A percentile compares a stretch with the other conserved stretches of the same genome.
Conservation (phyloP, 2,329 filamentous ascomycete genomes). For the Esteya vermicola region DNA sequence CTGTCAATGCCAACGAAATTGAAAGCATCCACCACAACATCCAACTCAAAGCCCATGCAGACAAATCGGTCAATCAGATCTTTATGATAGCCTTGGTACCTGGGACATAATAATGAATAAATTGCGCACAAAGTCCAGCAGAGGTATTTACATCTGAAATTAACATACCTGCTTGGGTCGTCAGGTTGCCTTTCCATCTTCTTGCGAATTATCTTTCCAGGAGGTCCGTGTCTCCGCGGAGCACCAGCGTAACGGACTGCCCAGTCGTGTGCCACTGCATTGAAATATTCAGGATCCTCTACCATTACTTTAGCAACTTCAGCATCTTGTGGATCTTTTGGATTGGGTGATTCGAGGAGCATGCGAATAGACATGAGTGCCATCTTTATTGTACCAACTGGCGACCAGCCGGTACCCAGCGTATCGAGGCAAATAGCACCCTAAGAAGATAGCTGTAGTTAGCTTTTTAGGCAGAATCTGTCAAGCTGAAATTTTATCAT, state of each 20-base stretch:
- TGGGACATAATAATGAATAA: conserved; percentile 18
- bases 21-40: conserved; percentile 76
- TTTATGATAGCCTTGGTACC: conserved; percentile 79
- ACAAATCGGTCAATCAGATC: conserved; percentile 72
- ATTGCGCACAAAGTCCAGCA: too few relatives aligned
- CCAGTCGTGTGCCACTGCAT: conserved; percentile 78
- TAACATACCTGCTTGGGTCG: conserved; percentile 31
- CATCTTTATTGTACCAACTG: conserved; percentile 91
- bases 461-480: too few relatives aligned
- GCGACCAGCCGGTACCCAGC: conserved; percentile 79
- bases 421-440: conserved; percentile 96
- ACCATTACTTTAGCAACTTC: conserved; percentile 88
- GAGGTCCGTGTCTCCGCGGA: conserved; percentile 29
- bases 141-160: neutral
- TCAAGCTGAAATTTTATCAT: too few relatives aligned
- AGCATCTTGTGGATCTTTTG: conserved; percentile 91
- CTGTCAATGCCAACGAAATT: conserved; percentile 67
- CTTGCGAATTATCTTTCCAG: conserved; percentile 31
- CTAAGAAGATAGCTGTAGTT: conserved; percentile 27
- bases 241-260: conserved; percentile 72
- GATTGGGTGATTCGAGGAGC: conserved; percentile 83
- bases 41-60: conserved; percentile 81
- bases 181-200: conserved; percentile 36
- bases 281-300: conserved; percentile 63
- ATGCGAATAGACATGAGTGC: conserved; percentile 87